These are phyloP conservation scores for Venturia carpophila DNA, from an alignment of 2,329 filamentous ascomycete genomes.

Conservation along the genomic window DNA sequence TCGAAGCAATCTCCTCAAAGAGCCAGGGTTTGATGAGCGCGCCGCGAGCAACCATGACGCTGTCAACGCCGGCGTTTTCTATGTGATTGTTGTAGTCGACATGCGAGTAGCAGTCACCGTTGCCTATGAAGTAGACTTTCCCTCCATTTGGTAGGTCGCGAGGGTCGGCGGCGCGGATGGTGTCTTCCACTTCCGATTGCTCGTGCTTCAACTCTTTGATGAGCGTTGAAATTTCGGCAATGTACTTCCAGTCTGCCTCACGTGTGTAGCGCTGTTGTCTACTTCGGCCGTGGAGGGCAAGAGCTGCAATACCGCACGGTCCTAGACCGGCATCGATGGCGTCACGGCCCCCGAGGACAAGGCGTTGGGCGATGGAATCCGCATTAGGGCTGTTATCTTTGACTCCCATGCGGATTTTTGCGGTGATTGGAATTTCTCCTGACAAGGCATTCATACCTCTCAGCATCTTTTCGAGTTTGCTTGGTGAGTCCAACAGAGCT, in stretches of 20 bases:
- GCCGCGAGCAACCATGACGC: slow-evolving; percentile 95
- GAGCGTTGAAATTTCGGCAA: slow-evolving; percentile 77
- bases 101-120: slow-evolving; percentile 94
- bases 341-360: slow-evolving; percentile 73
- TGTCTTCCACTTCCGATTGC: slow-evolving; percentile 62
- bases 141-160: slow-evolving; percentile 60
- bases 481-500: slow-evolving; percentile 77
- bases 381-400: slow-evolving; percentile 72
- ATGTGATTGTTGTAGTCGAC: slow-evolving; percentile 76
- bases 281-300: slow-evolving; percentile 88
- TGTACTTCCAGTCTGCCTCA: slow-evolving; percentile 91
- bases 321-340: slow-evolving; percentile 58
- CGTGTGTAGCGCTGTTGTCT: slow-evolving; percentile 91
- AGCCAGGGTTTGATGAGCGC: slow-evolving; percentile 97
- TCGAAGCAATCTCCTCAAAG: slow-evolving; percentile 88
- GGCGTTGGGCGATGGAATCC: slow-evolving; percentile 69
- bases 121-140: slow-evolving; percentile 85
- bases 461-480: slow-evolving; percentile 89
- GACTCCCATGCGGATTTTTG: slow-evolving; percentile 90
- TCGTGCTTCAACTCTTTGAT: slow-evolving; percentile 72
- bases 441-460: slow-evolving; percentile 94
- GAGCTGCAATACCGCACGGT: slow-evolving; percentile 80
- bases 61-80: slow-evolving; percentile 70
- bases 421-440: slow-evolving; percentile 81
- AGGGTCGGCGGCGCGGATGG: slow-evolving; percentile 65